Base-by-base conservation (phyloP, 129 eudicot genomes). In the Scalesia atractyloides region DNA sequence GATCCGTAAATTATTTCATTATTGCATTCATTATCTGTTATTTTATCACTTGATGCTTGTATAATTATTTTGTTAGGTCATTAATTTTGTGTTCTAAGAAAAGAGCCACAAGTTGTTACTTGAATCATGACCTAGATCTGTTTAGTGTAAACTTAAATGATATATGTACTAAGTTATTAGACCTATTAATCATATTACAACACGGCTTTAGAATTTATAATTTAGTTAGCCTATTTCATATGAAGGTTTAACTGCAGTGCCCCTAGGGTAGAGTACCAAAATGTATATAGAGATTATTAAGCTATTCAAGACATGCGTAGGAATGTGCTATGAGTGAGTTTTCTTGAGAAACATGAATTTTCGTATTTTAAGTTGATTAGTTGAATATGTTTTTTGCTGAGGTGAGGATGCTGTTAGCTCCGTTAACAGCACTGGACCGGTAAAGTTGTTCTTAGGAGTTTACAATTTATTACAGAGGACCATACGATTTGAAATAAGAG, bases 1-100 rank as follows among this genome's bases (percentile, higher is more conserved):
- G 72, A 60, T 72, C 71, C 78, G 67, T 68, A 18, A 53, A 22
- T 18, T 13, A 22, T 17, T 24, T 49, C 20, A 19, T 64, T 73
- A 15, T 61, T 3, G 17, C 53, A 48, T 77, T 12, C 34, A 30
- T 30, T 30, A 2, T 30, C 17, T 59, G 19, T 4, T 58, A 51
- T 12, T 37, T 76, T 37, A 19, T 9, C 13, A 60, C 30, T 10
- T 60, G 44, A 30, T n/a, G 50, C 63, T 18, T 64, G 20, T 60
- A 46, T 20, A 37, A 37, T 20, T 34, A 16, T 15, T 14, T 41
- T 9, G 39, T 73, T 8, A 62, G 34, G 61, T 7, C 9, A 48
- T n/a, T 60, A 11, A 48, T 73, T 7, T 37, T 15, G 8, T 49
- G 69, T 60, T 46, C 20, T 18, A 18, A 17, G 48, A 16, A 48